Evolutionary conservation across 2,329 filamentous ascomycete species (phyloP), one percentile per base, ranked within the genome.

Genomic region (Dothideomycetidae sp.): DNA sequence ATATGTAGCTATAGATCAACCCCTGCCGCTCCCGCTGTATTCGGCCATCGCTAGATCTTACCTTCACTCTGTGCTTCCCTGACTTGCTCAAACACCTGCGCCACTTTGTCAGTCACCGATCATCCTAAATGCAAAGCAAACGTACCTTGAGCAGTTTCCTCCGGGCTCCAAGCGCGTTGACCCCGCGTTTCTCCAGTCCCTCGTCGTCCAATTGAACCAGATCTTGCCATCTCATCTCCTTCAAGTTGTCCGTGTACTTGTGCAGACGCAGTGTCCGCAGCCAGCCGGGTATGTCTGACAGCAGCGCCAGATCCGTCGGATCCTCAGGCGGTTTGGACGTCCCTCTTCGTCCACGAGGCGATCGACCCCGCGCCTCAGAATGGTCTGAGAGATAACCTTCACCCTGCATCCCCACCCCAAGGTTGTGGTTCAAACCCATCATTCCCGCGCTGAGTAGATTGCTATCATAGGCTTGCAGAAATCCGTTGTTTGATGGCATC

Each of bases 261-360:
- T 98, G 90, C 51, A 98, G 69, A 43, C 90, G 77, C 55, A 96
- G 70, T 58, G 85, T 94, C 56, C 90, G 77, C 52, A 98, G 72
- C 90, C 90, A 98, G 57, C 78, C 81, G 38, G 90, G 88, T 48
- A 98, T 94, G 54, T 98, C 90, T 61, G 93, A 82, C 49, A 98
- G 70, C 42, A 98, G 71, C 29, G 71, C 76, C 11, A 81, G 80
- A 58, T 98, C 90, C 13, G 88, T 96, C 3, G 90, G 90, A 53
- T 98, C 90, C 67, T 98, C 90, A 32, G 90, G 90, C 18, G 90
- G 90, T 70, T 96, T 98, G 30, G 84, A 93, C 67, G 80, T 94
- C 46, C 90, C 90, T 48, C 90, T 73, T 45, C 90, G 77, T 50
- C 90, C 90, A 50, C 90, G 77, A 41, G 90, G 90, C 42, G 88